phyloP scores from a whole-genome alignment of 345 rosid genomes.

The Rhizophora apiculata region DNA sequence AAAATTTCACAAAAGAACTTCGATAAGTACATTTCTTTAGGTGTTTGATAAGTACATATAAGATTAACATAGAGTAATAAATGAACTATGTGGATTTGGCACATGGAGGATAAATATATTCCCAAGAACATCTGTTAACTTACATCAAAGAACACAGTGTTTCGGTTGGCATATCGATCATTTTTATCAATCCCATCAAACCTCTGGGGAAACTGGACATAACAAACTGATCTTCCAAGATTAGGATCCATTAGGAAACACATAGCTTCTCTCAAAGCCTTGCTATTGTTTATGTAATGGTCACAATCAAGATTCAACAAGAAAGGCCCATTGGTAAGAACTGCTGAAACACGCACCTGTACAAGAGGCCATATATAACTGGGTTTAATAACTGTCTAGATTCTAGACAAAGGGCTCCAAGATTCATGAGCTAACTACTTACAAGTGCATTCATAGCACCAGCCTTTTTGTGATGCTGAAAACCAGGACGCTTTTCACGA shows the following conservation, averaged over 20 bases:
- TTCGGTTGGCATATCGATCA: constrained; percentile 35
- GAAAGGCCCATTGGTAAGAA: constrained; percentile 36
- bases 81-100: too few species aligned
- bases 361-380: neutral
- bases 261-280: constrained; percentile 36
- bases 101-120: neutral
- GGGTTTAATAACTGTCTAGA: neutral
- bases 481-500: constrained; percentile 37
- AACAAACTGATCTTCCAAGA: constrained; percentile 31
- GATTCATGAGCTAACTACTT: constrained; percentile 18
- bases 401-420: neutral
- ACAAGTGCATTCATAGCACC: constrained; percentile 39
- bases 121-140: neutral
- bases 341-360: constrained; percentile 37
- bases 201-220: constrained; percentile 36
- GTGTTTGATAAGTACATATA: too few species aligned
- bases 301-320: constrained; percentile 37
- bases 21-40: too few species aligned
- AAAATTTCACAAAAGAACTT: neutral
- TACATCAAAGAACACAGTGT: constrained; percentile 36
- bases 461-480: constrained; percentile 37
- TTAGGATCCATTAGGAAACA: constrained; percentile 38
- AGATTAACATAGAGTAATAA: too few species aligned
- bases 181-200: constrained; percentile 32
- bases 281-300: constrained; percentile 37